These are phyloP conservation scores for Volvox africanus DNA, from an alignment of 139 green algal species.

Conservation along the genomic window DNA sequence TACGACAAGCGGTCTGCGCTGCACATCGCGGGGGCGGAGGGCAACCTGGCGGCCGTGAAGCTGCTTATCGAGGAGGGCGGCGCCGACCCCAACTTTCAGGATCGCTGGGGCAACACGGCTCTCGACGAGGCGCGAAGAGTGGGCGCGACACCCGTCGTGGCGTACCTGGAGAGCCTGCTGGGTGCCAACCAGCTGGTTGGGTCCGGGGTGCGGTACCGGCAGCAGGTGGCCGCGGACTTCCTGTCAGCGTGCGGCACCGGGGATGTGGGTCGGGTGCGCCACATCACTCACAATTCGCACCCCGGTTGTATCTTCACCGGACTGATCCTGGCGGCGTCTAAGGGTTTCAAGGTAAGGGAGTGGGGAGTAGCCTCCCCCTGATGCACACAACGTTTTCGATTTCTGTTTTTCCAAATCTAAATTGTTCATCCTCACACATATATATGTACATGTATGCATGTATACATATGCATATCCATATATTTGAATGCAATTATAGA, in stretches of 20 bases:
- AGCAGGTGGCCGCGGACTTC: neutral
- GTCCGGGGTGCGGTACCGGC: neutral
- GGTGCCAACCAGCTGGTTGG: neutral
- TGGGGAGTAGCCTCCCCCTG: too few relatives aligned
- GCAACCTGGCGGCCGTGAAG: conserved; percentile 62
- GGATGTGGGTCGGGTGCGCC: neutral
- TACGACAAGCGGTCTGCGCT: conserved; percentile 76
- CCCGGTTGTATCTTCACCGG: conserved; percentile 20
- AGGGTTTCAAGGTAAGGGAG: neutral
- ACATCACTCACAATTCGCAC: neutral
- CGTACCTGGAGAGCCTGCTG: conserved; percentile 49
- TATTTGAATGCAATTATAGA: too few relatives aligned
- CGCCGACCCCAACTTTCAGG: conserved; percentile 36
- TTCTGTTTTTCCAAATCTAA: too few relatives aligned
- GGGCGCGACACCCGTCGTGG: conserved; percentile 55
- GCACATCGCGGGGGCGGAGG: conserved; percentile 75
- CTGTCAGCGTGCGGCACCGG: conserved; percentile 10
- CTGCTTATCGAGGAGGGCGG: conserved; percentile 58
- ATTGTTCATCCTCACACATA: too few relatives aligned
- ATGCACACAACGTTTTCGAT: too few relatives aligned
- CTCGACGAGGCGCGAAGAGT: conserved; percentile 66
- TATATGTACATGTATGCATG: too few relatives aligned
- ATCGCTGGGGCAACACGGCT: conserved; percentile 65
- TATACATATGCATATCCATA: too few relatives aligned
- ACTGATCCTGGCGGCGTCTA: conserved; percentile 8